These are phyloP conservation scores for Trichoderma simmonsii DNA, from an alignment of 2,329 filamentous ascomycete genomes.

Conservation along the genomic window DNA sequence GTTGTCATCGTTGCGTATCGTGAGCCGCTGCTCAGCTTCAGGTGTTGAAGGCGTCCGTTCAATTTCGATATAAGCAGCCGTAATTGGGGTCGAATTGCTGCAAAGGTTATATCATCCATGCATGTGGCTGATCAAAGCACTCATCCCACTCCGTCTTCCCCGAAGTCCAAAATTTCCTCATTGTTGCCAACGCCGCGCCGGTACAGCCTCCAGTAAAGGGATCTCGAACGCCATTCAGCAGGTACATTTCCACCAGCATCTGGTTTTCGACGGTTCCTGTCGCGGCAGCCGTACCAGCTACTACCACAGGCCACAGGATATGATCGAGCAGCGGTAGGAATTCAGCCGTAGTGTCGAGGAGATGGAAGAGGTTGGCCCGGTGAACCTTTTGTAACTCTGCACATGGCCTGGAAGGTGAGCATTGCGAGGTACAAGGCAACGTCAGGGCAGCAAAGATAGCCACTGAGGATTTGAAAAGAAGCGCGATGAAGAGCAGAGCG, in stretches of 20 bases:
- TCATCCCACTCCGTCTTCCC: constrained; percentile 17
- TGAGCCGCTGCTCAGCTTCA: neutral
- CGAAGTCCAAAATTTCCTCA: constrained; percentile 16
- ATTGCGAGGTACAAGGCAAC: neutral
- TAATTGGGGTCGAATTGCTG: fast-evolving
- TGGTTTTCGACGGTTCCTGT: neutral
- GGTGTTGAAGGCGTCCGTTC: neutral
- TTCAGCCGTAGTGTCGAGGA: neutral
- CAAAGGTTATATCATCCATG: constrained; percentile 8
- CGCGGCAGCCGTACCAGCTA: constrained; percentile 8
- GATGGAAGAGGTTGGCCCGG: constrained; percentile 6
- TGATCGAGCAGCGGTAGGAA: constrained; percentile 1
- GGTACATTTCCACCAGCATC: constrained; percentile 3
- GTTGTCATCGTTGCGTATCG: neutral
- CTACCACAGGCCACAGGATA: constrained; percentile 15
- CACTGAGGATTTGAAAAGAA: constrained; percentile 14
- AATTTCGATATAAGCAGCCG: neutral
- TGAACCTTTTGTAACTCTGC: neutral
- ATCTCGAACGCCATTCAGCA: constrained; percentile 2
- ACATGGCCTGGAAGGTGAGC: neutral
- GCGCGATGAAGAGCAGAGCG: neutral
- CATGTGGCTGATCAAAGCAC: constrained; percentile 15
- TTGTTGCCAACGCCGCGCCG: neutral
- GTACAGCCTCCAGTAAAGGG: constrained; percentile 6
- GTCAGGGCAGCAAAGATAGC: constrained; percentile 9